Evolutionary conservation across 768 basidiomycete genomes (phyloP).

Genomic region (Rhodotorula toruloides): DNA sequence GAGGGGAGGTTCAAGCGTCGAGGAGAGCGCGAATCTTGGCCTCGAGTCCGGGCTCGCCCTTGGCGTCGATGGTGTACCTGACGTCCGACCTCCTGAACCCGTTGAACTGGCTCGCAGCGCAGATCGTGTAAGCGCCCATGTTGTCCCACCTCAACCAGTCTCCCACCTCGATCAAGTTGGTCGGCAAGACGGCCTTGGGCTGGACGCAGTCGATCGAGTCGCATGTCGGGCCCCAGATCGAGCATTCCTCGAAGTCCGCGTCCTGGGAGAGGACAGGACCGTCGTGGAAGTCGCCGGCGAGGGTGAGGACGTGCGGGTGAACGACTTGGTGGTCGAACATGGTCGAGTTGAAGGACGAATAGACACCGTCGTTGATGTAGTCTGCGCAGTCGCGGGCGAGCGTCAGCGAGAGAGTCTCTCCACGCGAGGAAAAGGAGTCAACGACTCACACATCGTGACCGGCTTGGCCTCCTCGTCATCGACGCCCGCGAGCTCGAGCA

Average conservation of each 20-base stretch:
- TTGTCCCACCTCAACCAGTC: slow-evolving; percentile 98
- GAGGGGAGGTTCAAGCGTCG: background rate
- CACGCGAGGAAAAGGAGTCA: too few species aligned
- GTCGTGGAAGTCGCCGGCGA: slow-evolving; percentile 41
- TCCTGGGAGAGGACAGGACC: too few species aligned
- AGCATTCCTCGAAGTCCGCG: slow-evolving; percentile 49
- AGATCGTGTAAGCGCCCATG: slow-evolving; percentile 99
- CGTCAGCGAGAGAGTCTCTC: background rate
- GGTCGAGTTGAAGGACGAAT: slow-evolving; percentile 94
- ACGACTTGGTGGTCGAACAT: slow-evolving; percentile 92
- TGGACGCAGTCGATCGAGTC: slow-evolving; percentile 90
- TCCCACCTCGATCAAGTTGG: slow-evolving; percentile 74
- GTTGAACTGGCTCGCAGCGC: slow-evolving; percentile 60
- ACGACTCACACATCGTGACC: slow-evolving; percentile 85
- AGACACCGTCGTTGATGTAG: slow-evolving; percentile 99
- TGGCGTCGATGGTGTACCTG: slow-evolving; percentile 66
- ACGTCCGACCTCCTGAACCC: slow-evolving; percentile 70
- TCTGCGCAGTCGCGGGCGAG: slow-evolving; percentile 52
- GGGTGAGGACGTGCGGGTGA: slow-evolving; percentile 62
- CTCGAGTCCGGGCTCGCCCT: slow-evolving; percentile 44
- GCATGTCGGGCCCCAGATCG: slow-evolving; percentile 98
- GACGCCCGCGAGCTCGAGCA: slow-evolving; percentile 32
- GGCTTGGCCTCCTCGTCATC: slow-evolving; percentile 48
- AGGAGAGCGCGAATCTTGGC: slow-evolving; percentile 25
- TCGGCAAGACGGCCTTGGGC: slow-evolving; percentile 56